phyloP scores from a whole-genome alignment of 2,329 filamentous ascomycete genomes.

The Apiospora rasikravindrae region DNA sequence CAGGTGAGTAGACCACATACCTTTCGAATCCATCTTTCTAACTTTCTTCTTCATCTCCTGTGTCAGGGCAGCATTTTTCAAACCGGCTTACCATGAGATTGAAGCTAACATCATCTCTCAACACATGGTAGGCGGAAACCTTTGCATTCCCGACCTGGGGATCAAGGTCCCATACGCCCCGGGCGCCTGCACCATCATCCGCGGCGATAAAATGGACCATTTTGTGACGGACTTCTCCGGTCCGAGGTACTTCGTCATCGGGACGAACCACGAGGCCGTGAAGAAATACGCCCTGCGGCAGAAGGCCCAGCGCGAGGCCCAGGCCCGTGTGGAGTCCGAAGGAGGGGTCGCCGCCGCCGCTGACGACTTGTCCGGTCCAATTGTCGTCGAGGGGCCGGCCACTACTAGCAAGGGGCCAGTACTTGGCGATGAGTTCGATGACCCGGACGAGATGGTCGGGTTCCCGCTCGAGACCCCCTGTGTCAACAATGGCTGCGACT shows the following conservation, averaged over 20 bases:
- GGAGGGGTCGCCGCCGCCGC: too few relatives aligned
- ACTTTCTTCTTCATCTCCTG: too few relatives aligned
- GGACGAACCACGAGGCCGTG: constrained; percentile 24
- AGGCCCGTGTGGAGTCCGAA: too few relatives aligned
- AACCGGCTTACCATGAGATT: too few relatives aligned
- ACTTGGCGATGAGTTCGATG: too few relatives aligned
- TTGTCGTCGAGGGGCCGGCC: too few relatives aligned
- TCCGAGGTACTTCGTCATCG: constrained; percentile 27
- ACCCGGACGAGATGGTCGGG: not conserved
- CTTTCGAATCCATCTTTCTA: not conserved
- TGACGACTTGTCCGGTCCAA: too few relatives aligned
- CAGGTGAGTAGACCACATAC: not conserved
- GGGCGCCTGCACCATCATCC: constrained; percentile 27
- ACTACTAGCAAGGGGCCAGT: not conserved
- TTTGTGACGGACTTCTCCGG: constrained; percentile 26
- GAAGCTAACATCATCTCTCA: not conserved
- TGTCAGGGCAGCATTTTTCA: too few relatives aligned
- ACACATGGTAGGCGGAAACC: not conserved
- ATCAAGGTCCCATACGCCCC: constrained; percentile 26
- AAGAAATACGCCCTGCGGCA: too few relatives aligned
- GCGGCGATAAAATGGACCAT: constrained; percentile 26
- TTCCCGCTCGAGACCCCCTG: constrained; percentile 18
- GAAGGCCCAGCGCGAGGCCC: too few relatives aligned
- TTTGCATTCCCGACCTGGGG: constrained; percentile 18
- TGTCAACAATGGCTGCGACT: constrained; percentile 17